Conservation (phyloP, 2,329 filamentous ascomycete genomes). For the Hypoxylon sp. region DNA sequence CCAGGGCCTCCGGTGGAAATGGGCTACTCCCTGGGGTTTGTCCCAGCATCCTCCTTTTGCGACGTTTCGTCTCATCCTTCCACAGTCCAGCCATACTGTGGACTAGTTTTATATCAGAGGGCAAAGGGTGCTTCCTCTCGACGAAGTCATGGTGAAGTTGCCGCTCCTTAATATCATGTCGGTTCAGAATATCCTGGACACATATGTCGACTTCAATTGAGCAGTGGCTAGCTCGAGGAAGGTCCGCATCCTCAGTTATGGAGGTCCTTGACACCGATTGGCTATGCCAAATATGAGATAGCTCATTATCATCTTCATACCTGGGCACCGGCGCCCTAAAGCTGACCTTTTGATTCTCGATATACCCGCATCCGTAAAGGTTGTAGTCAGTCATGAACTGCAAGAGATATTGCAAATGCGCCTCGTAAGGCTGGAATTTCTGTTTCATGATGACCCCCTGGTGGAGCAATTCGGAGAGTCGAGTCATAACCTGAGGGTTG, state of each 20-base stretch:
- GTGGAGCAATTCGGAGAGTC: constrained; percentile 84
- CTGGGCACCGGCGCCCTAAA: constrained; percentile 82
- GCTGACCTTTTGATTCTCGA: constrained; percentile 73
- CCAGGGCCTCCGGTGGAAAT: constrained; percentile 80
- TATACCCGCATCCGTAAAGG: constrained; percentile 89
- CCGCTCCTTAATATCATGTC: constrained; percentile 77
- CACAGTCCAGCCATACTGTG: constrained; percentile 94
- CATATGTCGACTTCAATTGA: constrained; percentile 89
- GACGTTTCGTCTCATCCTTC: constrained; percentile 85
- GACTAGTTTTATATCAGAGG: constrained; percentile 80
- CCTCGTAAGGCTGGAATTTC: constrained; percentile 90
- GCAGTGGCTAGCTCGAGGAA: constrained; percentile 86
- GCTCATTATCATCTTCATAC: constrained; percentile 66
- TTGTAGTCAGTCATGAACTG: constrained; percentile 99
- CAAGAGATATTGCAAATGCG: constrained; percentile 87
- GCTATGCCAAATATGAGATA: constrained; percentile 81
- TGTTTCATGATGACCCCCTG: constrained; percentile 88
- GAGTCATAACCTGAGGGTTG: constrained; percentile 86
- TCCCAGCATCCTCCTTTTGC: constrained; percentile 75
- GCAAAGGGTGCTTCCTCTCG: constrained; percentile 72
- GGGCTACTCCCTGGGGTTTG: constrained; percentile 73
- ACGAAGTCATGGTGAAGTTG: constrained; percentile 86
- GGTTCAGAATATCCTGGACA: constrained; percentile 87
- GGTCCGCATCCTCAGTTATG: constrained; percentile 67
- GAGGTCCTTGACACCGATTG: constrained; percentile 68